These are phyloP conservation scores for Andrographis paniculata DNA, from an alignment of 305 asterid genomes.

Conservation along the genomic window DNA sequence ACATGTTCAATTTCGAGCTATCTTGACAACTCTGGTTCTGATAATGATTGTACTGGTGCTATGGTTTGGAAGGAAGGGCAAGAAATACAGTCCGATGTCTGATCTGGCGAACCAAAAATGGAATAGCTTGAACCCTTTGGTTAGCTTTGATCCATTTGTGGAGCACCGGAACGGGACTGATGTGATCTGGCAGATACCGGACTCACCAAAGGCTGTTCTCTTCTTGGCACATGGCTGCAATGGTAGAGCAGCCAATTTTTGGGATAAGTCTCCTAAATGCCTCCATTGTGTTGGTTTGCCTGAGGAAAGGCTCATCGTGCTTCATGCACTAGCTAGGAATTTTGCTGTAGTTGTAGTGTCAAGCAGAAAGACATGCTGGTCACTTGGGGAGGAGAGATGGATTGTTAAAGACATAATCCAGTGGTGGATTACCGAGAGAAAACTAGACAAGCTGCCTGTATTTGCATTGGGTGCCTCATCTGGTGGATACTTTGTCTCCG, in stretches of 20 bases:
- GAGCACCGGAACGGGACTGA: slow-evolving; percentile 57
- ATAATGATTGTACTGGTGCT: slow-evolving; percentile 29
- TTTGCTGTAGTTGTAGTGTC: slow-evolving; percentile 77
- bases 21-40: slow-evolving; percentile 35
- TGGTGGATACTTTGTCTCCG: slow-evolving; percentile 86
- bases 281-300: slow-evolving; percentile 76
- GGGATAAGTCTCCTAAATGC: slow-evolving; percentile 78
- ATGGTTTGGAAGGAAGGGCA: slow-evolving; percentile 32
- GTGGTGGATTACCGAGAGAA: slow-evolving; percentile 55
- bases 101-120: slow-evolving; percentile 31
- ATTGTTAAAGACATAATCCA: slow-evolving; percentile 47
- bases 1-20: slow-evolving; percentile 26
- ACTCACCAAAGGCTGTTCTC: slow-evolving; percentile 68
- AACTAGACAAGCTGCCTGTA: slow-evolving; percentile 52
- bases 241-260: slow-evolving; percentile 72
- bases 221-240: slow-evolving; percentile 92
- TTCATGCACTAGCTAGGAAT: slow-evolving; percentile 66
- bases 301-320: slow-evolving; percentile 77
- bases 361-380: slow-evolving; percentile 78
- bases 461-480: slow-evolving; percentile 92
- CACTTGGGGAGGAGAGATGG: slow-evolving; percentile 52
- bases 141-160: slow-evolving; percentile 46
- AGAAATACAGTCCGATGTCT: slow-evolving; percentile 25
- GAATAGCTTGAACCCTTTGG: slow-evolving; percentile 49
- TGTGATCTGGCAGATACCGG: slow-evolving; percentile 74